Percentiles rank a stretch among this genome's conserved stretches.
Conservation (phyloP, 768 basidiomycete species). For the Suillus americanus region DNA sequence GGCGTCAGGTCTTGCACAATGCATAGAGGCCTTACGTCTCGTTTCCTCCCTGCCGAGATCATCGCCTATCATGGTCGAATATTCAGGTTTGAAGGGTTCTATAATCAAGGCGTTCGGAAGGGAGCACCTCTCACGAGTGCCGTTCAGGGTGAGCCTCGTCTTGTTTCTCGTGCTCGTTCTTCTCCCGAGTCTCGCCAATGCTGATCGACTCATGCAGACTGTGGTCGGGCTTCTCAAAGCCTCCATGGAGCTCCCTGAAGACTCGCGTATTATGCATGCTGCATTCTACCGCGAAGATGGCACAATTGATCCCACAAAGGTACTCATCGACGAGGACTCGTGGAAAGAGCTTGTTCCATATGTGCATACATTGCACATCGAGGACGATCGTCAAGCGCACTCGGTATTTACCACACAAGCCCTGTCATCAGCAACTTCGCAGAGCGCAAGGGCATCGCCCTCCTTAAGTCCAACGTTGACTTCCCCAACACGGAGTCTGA, state of each 20-base stretch:
- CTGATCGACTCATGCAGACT: conserved; percentile 15
- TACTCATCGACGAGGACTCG: conserved; percentile 31
- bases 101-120: conserved; percentile 29
- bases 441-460: conserved; percentile 2
- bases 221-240: conserved; percentile 25
- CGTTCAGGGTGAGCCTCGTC: conserved; percentile 27
- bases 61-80: conserved; percentile 28
- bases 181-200: background rate
- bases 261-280: conserved; percentile 21
- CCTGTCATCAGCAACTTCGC: conserved; percentile 6
- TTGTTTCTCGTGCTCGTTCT: background rate
- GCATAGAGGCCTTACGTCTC: conserved; percentile 33
- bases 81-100: conserved; percentile 16
- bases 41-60: conserved; percentile 28
- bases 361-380: conserved; percentile 30
- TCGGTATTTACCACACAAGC: conserved; percentile 9
- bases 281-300: conserved; percentile 32
- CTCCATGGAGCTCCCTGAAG: conserved; percentile 21
- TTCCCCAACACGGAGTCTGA: conserved; percentile 18
- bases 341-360: conserved; percentile 33
- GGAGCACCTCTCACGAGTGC: conserved; percentile 30
- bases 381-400: conserved; percentile 22
- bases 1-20: conserved; percentile 32
- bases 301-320: conserved; percentile 21
- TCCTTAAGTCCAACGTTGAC: background rate